Base-by-base conservation (phyloP, 2,329 filamentous ascomycete species). In the Calonectria naviculata region DNA sequence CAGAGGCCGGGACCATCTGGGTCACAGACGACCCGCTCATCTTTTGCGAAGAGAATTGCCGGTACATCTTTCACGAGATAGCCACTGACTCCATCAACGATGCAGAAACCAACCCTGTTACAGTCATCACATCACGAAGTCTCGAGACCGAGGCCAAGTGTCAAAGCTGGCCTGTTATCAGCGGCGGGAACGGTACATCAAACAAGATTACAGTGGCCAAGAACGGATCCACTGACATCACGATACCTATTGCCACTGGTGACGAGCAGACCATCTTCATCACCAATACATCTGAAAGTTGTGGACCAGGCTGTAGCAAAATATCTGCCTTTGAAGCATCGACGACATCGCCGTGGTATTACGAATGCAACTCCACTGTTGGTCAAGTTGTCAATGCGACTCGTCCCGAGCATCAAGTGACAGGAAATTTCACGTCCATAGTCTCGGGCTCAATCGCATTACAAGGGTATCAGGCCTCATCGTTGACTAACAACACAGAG, bases 11-110 rank as follows among this genome's bases (percentile, higher is more conserved):
- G 1, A 74, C 73, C 2, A 67, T 84, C 24, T 81, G 76, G 70
- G 76, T 78, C 21, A 69, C 78, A 0, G 80, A 81, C n/a, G 76
- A 78, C 2, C 71, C 79, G 15, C 65, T 82, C 8, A 70, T 81
- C 8, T 87, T 83, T 68, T 79, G 79, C 29, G 80, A 83, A 24
- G 61, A 60, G 2, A 75, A 67, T 8, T 81, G 83, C 65, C 73
- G 73, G 15, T 84, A 83, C 44, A 64, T 83, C 17, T 87, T 87
- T 62, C 80, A 81, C 41, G 85, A 86, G 49, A 71, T 69, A 8
- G 31, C 73, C 0, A n/a, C 67, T 19, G 65, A 72, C n/a, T 72
- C 73, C 8, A 72, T 75, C 15, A 36, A 63, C 13, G 66, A 67
- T 6, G 38, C 65, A 1, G 74, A 70, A 15, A 60, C 68, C 13